Evolutionary conservation across 1,284 basidiomycete genomes (phyloP).

Genomic region (Sphaerobolus stellatus): DNA sequence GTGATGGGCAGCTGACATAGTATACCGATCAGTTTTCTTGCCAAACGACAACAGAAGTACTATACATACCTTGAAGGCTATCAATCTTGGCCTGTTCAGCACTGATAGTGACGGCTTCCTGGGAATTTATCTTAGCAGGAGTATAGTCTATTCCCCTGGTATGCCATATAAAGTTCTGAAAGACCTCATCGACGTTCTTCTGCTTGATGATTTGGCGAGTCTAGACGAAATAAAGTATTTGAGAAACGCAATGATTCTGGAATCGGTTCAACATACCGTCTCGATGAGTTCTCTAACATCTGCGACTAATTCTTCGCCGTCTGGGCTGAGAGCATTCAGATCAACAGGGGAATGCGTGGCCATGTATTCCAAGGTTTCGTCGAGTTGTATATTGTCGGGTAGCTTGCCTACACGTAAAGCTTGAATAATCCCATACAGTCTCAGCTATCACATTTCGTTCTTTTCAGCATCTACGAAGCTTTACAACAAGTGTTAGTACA

Average conservation of each 20-base stretch:
- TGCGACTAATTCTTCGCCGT: conserved; percentile 74
- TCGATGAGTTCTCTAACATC: conserved; percentile 75
- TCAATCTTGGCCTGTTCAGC: conserved; percentile 60
- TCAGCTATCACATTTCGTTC: conserved; percentile 40
- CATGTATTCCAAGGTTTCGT: conserved; percentile 69
- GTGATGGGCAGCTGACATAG: conserved; percentile 65
- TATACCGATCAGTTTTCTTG: conserved; percentile 4
- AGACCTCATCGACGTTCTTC: conserved; percentile 88
- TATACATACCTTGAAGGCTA: conserved; percentile 54
- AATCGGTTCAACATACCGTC: conserved; percentile 37
- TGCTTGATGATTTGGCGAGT: conserved; percentile 65
- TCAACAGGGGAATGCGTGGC: conserved; percentile 68
- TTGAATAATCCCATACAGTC: conserved; percentile 74
- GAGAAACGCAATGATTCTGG: conserved; percentile 16
- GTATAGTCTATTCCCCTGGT: conserved; percentile 58
- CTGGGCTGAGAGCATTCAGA: conserved; percentile 63
- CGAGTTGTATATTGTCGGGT: conserved; percentile 81
- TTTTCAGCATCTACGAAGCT: neutral
- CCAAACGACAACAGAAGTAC: neutral
- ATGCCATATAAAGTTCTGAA: conserved; percentile 84
- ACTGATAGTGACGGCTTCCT: conserved; percentile 50
- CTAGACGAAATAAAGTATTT: conserved; percentile 25
- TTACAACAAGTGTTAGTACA: neutral
- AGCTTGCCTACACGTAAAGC: conserved; percentile 78
- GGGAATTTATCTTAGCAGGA: conserved; percentile 41